These are phyloP conservation scores for Dothistroma septosporum DNA, from an alignment of 2,329 filamentous ascomycete species.

Conservation along the genomic window DNA sequence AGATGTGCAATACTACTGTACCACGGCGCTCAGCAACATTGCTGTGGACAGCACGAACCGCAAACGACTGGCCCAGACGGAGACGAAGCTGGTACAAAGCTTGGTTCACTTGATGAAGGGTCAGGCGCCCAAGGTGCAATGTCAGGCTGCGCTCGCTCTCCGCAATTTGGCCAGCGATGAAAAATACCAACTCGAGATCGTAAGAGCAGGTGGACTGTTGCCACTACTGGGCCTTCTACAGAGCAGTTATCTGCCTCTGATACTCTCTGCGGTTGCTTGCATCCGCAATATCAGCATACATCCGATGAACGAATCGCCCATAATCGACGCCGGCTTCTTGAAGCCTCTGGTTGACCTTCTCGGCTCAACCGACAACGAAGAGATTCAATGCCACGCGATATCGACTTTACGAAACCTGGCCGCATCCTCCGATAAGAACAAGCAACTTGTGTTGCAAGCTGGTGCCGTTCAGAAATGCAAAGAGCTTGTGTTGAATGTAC, in stretches of 20 bases:
- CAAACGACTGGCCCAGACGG: slow-evolving; percentile 83
- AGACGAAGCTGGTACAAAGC: slow-evolving; percentile 86
- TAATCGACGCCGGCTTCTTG: slow-evolving; percentile 95
- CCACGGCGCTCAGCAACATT: slow-evolving; percentile 96
- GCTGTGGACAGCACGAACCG: slow-evolving; percentile 90
- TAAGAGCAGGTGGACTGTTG: slow-evolving; percentile 77
- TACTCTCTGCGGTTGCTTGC: slow-evolving; percentile 93
- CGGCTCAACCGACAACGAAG: slow-evolving; percentile 93
- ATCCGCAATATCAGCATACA: slow-evolving; percentile 99
- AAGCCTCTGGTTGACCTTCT: slow-evolving; percentile 90
- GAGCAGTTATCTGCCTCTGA: slow-evolving; percentile 91
- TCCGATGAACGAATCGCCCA: slow-evolving; percentile 93
- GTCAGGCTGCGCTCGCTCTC: slow-evolving; percentile 89
- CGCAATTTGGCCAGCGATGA: slow-evolving; percentile 96
- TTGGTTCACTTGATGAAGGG: slow-evolving; percentile 97
- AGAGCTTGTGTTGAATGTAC: slow-evolving; percentile 87
- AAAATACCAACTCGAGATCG: slow-evolving; percentile 97
- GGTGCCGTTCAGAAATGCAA: slow-evolving; percentile 98
- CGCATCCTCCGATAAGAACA: slow-evolving; percentile 95
- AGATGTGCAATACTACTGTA: slow-evolving; percentile 99
- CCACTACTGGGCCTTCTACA: slow-evolving; percentile 86
- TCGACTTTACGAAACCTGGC: slow-evolving; percentile 93
- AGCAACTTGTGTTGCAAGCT: slow-evolving; percentile 92
- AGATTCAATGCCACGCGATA: slow-evolving; percentile 98
- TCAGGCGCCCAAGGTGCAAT: slow-evolving; percentile 94